A percentile compares a stretch with the other conserved stretches of the same genome.
Evolutionary conservation across 805 yeast genomes (phyloP).

Genomic region (Monosporozyma solicola): DNA sequence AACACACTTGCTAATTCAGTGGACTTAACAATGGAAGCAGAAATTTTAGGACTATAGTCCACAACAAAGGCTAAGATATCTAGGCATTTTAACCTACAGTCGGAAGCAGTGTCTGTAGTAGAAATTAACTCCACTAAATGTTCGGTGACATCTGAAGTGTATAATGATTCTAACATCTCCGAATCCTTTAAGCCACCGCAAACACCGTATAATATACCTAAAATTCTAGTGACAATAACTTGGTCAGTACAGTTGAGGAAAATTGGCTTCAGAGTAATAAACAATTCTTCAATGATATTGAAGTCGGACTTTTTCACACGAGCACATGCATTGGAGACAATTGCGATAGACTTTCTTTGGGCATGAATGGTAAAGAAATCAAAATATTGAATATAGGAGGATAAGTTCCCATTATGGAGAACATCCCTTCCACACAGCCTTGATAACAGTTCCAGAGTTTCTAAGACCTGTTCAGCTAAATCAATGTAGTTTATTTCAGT

Average conservation of each 20-base stretch:
- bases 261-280: constrained; percentile 47
- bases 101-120: constrained; percentile 23
- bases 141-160: constrained; percentile 26
- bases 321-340: constrained; percentile 62
- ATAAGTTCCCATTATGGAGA: constrained; percentile 50
- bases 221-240: constrained; percentile 13
- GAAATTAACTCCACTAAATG: constrained; percentile 26
- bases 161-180: constrained; percentile 15
- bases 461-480: constrained; percentile 83
- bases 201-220: constrained; percentile 20
- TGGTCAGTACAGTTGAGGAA: constrained; percentile 49
- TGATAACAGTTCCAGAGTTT: constrained; percentile 61
- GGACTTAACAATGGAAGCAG: constrained; percentile 39
- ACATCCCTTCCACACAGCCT: constrained; percentile 44
- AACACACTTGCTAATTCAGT: constrained; percentile 42
- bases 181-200: constrained; percentile 18
- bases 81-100: constrained; percentile 27
- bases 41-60: constrained; percentile 35
- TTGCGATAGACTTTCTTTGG: constrained; percentile 69
- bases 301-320: constrained; percentile 37
- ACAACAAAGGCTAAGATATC: constrained; percentile 39
- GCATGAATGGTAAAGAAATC: constrained; percentile 88
- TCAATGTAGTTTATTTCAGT: constrained; percentile 77
- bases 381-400: constrained; percentile 57
- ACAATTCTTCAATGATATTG: constrained; percentile 43